These are phyloP conservation scores for Aspergillus viridinutans DNA, from an alignment of 2,329 filamentous ascomycete species.

Conservation along the genomic window DNA sequence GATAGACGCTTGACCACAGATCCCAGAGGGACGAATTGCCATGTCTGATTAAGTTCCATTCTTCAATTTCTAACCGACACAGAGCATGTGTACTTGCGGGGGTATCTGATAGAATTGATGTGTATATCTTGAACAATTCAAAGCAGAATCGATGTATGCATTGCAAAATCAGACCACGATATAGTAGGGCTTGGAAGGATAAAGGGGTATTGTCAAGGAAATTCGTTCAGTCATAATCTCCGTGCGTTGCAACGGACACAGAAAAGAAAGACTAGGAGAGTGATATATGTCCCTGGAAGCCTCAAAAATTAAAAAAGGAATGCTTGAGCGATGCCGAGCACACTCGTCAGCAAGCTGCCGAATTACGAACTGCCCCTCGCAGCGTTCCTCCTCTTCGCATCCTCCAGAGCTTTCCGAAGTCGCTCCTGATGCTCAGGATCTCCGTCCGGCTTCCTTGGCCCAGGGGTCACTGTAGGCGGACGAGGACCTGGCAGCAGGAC, in stretches of 20 bases:
- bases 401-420: constrained; percentile 48
- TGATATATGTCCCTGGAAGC: background rate
- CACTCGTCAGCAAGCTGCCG: background rate
- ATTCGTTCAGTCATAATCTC: constrained; percentile 18
- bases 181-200: background rate
- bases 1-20: background rate
- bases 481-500: constrained; percentile 22
- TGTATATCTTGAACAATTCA: background rate
- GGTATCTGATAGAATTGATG: background rate
- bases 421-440: constrained; percentile 45
- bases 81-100: background rate
- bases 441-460: constrained; percentile 17
- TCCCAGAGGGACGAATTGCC: background rate
- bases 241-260: background rate
- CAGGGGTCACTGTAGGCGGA: constrained; percentile 18
- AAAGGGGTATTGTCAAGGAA: constrained; percentile 11
- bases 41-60: background rate
- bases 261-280: background rate
- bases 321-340: background rate
- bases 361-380: constrained; percentile 21
- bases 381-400: constrained; percentile 53
- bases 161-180: background rate
- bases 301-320: background rate
- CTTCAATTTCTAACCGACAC: background rate
- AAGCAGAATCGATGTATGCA: background rate